phyloP scores from a whole-genome alignment of 1,139 yeast genomes.

The Geotrichum carabidarum region DNA sequence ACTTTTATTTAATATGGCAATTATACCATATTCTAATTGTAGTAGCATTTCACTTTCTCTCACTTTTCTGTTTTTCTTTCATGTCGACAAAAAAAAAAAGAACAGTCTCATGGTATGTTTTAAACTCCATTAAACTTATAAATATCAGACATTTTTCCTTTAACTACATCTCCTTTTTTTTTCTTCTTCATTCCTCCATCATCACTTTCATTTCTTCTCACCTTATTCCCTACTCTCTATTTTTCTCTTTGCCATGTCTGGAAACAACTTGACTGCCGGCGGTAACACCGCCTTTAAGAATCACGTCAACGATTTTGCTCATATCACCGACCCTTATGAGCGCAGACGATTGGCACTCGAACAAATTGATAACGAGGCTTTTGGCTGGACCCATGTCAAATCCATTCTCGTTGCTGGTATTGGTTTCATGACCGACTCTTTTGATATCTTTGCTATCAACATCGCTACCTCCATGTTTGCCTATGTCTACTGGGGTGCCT shows the following conservation, averaged over 20 bases:
- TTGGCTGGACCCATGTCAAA: slow-evolving; percentile 85
- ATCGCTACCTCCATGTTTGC: slow-evolving; percentile 52
- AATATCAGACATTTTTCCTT: neutral
- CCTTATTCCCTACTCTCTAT: neutral
- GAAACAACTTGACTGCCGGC: slow-evolving; percentile 47
- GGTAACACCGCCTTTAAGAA: slow-evolving; percentile 92
- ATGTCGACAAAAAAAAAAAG: neutral
- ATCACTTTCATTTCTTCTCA: neutral
- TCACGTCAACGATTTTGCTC: slow-evolving; percentile 74
- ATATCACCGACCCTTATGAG: slow-evolving; percentile 80
- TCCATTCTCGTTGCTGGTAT: slow-evolving; percentile 90
- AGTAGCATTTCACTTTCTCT: no score
- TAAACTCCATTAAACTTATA: neutral
- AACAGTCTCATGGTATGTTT: neutral
- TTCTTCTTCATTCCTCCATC: neutral
- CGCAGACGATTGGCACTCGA: slow-evolving; percentile 86
- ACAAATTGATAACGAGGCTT: slow-evolving; percentile 76
- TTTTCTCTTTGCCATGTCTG: slow-evolving; percentile 6
- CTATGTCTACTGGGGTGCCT: slow-evolving; percentile 60
- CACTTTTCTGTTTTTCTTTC: neutral
- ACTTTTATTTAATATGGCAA: neutral
- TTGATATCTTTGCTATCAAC: slow-evolving; percentile 86
- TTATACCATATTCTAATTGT: no score
- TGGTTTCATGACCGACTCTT: slow-evolving; percentile 88
- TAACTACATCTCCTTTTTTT: neutral